phyloP scores from a whole-genome alignment of 345 rosid genomes.

The Hypericum androsaemum region DNA sequence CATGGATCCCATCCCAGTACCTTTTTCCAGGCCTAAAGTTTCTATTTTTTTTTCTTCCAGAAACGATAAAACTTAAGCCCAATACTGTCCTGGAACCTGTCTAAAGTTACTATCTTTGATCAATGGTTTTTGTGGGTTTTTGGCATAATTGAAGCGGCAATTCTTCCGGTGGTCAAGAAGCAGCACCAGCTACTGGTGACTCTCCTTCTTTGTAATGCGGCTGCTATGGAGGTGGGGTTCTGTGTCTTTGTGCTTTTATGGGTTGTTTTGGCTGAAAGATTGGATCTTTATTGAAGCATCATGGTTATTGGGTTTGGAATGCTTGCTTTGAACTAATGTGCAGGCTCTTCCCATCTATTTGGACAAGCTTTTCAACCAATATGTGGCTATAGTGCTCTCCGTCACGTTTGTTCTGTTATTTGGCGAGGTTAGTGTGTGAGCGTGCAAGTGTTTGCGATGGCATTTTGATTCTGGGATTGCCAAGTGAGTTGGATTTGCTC shows the following conservation, averaged over 20 bases:
- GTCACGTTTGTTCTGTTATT: slow-evolving; percentile 84
- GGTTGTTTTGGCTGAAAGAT: neutral
- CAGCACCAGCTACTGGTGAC: slow-evolving; percentile 97
- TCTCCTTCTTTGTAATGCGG: slow-evolving; percentile 78
- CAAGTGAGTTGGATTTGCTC: no score
- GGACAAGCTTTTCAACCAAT: slow-evolving; percentile 88
- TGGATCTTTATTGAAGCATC: no score
- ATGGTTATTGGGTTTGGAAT: neutral
- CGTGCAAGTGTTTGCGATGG: no score
- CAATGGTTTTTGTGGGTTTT: no score
- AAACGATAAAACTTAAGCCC: no score
- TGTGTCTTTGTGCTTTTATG: neutral
- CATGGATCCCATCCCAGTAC: no score
- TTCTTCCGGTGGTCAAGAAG: slow-evolving; percentile 83
- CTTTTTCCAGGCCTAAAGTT: no score
- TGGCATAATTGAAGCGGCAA: slow-evolving; percentile 37
- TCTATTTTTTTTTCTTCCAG: no score
- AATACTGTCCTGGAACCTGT: no score
- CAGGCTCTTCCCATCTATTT: slow-evolving; percentile 94
- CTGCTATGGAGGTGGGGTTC: slow-evolving; percentile 73
- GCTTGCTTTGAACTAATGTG: slow-evolving; percentile 11
- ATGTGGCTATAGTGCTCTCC: slow-evolving; percentile 76
- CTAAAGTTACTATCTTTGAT: no score
- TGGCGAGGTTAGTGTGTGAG: slow-evolving; percentile 57
- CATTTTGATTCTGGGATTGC: no score